Percentiles rank a stretch among this genome's conserved stretches.
Evolutionary conservation across 176 grass and related monocot species (phyloP).

Genomic region (Pontederia crassipes): DNA sequence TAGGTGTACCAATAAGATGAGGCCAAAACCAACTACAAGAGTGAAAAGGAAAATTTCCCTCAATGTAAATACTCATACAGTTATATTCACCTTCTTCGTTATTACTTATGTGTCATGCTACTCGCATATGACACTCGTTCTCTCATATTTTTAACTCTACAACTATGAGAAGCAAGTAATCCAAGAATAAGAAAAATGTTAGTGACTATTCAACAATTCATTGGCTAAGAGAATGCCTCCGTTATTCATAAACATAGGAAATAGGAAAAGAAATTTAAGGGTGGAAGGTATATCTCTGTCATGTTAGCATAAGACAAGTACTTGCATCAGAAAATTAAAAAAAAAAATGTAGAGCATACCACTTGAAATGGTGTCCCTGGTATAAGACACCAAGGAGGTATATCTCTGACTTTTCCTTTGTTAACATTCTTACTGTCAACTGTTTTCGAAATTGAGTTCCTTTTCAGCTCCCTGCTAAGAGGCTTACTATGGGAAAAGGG

Average conservation of each 20-base stretch:
- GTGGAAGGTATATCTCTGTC: too few relatives aligned
- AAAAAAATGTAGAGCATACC: constrained; percentile 34
- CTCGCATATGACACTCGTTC: too few relatives aligned
- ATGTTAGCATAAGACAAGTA: neutral
- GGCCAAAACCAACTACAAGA: too few relatives aligned
- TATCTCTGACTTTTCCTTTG: constrained; percentile 56
- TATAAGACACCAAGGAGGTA: constrained; percentile 72
- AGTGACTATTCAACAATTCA: too few relatives aligned
- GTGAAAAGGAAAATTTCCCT: too few relatives aligned
- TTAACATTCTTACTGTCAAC: constrained; percentile 21
- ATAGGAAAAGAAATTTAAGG: neutral
- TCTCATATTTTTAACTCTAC: too few relatives aligned
- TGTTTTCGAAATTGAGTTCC: constrained; percentile 27
- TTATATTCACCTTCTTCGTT: too few relatives aligned
- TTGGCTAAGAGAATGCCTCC: neutral
- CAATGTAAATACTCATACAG: too few relatives aligned
- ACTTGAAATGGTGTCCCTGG: constrained; percentile 91
- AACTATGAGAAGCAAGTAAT: too few relatives aligned
- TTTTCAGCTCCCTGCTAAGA: constrained; percentile 28
- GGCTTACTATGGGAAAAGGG: constrained; percentile 19
- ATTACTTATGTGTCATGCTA: too few relatives aligned
- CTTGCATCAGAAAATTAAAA: neutral
- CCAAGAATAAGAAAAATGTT: too few relatives aligned
- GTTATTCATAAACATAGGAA: neutral
- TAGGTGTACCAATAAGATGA: too few relatives aligned